Evolutionary conservation across 23 red algal genomes (phyloP).

Genomic region (Pyropia yezoensis): DNA sequence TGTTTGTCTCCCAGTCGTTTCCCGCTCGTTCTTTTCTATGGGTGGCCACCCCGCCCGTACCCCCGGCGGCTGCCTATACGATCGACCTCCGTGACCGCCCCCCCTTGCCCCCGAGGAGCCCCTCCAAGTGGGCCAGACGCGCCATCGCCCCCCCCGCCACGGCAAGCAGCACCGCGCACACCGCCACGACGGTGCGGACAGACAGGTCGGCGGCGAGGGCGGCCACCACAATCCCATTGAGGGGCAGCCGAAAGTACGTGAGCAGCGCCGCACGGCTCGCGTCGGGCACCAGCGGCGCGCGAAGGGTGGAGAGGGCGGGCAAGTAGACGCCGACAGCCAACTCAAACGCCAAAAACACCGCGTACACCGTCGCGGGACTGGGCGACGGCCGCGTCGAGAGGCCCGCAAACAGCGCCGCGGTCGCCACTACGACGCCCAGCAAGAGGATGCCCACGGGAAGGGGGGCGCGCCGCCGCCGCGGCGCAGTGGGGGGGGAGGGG

Average conservation of each 20-base stretch:
- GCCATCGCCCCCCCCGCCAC: conserved; percentile 9
- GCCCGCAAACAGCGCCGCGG: conserved; percentile 20
- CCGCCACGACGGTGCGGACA: conserved; percentile 29
- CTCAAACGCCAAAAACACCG: conserved; percentile 62
- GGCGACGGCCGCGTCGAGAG: conserved; percentile 9
- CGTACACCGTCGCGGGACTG: conserved; percentile 26
- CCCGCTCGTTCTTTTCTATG: too few species aligned
- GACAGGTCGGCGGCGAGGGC: conserved; percentile 51
- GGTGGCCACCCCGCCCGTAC: too few species aligned
- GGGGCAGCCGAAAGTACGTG: conserved; percentile 68
- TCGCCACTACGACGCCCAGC: conserved; percentile 32
- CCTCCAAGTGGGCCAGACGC: too few species aligned
- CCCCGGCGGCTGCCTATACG: too few species aligned
- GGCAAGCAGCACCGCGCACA: conserved; percentile 42
- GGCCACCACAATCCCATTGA: conserved; percentile 79
- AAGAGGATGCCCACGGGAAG: conserved; percentile 21
- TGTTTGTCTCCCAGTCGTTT: too few species aligned
- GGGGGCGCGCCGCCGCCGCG: background rate
- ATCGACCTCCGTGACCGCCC: too few species aligned
- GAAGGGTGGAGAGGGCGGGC: conserved; percentile 63
- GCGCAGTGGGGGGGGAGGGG: too few species aligned
- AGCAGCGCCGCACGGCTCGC: conserved; percentile 69
- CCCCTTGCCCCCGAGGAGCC: too few species aligned
- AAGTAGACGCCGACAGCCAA: conserved; percentile 71
- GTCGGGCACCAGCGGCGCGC: conserved; percentile 61